Conservation (phyloP, 2,329 filamentous ascomycete genomes). For the Xylariales sp. region DNA sequence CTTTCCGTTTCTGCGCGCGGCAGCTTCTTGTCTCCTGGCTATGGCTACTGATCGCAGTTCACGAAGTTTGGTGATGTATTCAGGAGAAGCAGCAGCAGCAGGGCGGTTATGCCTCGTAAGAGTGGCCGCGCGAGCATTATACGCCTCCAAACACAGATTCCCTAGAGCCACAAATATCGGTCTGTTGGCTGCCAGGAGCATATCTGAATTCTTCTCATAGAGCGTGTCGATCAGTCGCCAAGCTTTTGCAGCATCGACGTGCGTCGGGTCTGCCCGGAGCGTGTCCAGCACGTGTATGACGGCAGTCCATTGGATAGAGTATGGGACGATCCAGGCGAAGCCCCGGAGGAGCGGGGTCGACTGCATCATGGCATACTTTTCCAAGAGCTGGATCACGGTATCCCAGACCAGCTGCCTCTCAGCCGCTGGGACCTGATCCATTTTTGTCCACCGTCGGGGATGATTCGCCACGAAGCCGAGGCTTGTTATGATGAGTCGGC, state of each 20-base stretch:
- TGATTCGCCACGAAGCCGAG: conserved; percentile 17
- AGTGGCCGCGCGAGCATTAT: conserved; percentile 14
- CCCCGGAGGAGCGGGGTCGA: conserved; percentile 12
- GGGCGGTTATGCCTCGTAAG: conserved; percentile 9
- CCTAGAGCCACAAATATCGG: conserved; percentile 24
- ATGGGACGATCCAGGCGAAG: conserved; percentile 27
- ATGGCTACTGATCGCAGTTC: conserved; percentile 15
- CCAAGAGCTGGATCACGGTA: conserved; percentile 17
- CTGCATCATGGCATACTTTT: neutral
- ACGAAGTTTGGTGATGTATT: conserved; percentile 13
- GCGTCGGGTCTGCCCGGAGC: conserved; percentile 25
- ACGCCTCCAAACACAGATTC: conserved; percentile 27
- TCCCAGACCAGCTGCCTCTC: conserved; percentile 26
- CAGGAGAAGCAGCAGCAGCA: conserved; percentile 5
- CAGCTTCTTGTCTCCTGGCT: conserved; percentile 11
- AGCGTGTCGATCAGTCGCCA: conserved; percentile 27
- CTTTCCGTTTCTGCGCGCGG: no score
- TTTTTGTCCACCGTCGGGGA: conserved; percentile 24
- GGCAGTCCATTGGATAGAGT: conserved; percentile 27
- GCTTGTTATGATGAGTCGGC: conserved; percentile 12
- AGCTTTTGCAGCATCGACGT: conserved; percentile 23
- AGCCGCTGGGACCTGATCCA: conserved; percentile 17
- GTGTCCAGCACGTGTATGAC: conserved; percentile 29
- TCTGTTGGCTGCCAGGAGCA: conserved; percentile 18
- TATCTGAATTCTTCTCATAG: conserved; percentile 25